Evolutionary conservation across 139 green algal species (phyloP).

Genomic region (Haematococcus sp.): DNA sequence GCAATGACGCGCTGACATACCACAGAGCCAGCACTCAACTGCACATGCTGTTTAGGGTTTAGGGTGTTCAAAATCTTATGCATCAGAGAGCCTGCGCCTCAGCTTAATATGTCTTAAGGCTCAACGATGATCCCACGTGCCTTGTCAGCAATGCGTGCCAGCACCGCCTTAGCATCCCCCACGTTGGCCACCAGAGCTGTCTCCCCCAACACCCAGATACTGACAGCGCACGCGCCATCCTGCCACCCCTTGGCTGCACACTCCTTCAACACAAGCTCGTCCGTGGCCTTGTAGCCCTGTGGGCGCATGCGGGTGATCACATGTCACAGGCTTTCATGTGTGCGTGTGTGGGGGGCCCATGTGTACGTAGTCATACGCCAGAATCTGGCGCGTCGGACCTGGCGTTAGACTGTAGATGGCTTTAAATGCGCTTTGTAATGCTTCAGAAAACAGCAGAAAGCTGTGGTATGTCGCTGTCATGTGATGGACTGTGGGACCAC

Average conservation of each 20-base stretch:
- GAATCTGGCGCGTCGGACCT: not conserved
- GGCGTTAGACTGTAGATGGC: not conserved
- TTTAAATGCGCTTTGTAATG: conserved; percentile 1
- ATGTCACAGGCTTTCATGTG: not conserved
- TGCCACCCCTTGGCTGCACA: conserved; percentile 37
- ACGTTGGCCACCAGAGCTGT: conserved; percentile 64
- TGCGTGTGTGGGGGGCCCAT: not conserved
- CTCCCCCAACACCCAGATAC: conserved; percentile 58
- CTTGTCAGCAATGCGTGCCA: conserved; percentile 39
- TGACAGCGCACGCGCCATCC: conserved; percentile 65
- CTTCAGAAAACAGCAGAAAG: no score
- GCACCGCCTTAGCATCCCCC: conserved; percentile 59
- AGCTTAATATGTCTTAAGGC: no score
- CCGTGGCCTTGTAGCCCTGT: conserved; percentile 45
- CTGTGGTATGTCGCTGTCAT: no score
- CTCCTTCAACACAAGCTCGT: conserved; percentile 38
- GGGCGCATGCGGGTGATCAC: not conserved
- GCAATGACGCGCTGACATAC: no score
- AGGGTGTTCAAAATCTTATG: no score
- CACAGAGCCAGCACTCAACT: no score
- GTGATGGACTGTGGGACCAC: no score
- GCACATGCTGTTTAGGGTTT: no score
- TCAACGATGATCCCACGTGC: no score
- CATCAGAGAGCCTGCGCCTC: no score
- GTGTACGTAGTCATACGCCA: not conserved